Conservation (phyloP, 73 alveolate species). For the Uronychia binucleata region DNA sequence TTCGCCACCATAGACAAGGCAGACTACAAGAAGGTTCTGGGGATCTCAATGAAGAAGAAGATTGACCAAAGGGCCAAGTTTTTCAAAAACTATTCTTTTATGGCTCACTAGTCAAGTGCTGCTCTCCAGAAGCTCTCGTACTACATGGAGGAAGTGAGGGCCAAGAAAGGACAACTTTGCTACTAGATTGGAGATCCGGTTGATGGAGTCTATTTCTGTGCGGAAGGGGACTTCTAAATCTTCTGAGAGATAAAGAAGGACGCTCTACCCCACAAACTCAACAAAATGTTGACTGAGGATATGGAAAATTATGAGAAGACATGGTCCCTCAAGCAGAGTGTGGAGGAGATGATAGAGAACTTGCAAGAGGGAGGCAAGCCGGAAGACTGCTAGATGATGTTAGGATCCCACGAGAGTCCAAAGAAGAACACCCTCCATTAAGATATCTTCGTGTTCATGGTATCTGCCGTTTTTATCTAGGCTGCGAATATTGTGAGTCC, state of each 20-base stretch:
- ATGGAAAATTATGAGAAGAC: background rate
- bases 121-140: background rate
- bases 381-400: too few relatives aligned
- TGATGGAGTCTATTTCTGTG: background rate
- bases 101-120: background rate
- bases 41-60: background rate
- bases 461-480: too few relatives aligned
- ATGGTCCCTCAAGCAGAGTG: background rate
- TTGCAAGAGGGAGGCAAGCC: background rate
- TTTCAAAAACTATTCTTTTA: background rate
- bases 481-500: background rate
- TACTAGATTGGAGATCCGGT: background rate
- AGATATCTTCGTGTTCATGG: too few relatives aligned
- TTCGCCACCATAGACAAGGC: constrained; percentile 32
- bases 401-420: too few relatives aligned
- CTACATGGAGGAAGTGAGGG: background rate
- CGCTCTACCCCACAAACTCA: background rate
- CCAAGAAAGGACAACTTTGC: background rate
- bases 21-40: constrained; percentile 40
- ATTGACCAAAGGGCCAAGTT: background rate
- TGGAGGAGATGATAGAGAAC: background rate
- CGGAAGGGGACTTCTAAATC: background rate
- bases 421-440: too few relatives aligned
- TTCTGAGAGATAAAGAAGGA: background rate
- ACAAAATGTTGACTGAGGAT: background rate